Evolutionary conservation across 2,329 filamentous ascomycete genomes (phyloP), one percentile per base, ranked within the genome.

Genomic region (Chaetomiaceae sp.): DNA sequence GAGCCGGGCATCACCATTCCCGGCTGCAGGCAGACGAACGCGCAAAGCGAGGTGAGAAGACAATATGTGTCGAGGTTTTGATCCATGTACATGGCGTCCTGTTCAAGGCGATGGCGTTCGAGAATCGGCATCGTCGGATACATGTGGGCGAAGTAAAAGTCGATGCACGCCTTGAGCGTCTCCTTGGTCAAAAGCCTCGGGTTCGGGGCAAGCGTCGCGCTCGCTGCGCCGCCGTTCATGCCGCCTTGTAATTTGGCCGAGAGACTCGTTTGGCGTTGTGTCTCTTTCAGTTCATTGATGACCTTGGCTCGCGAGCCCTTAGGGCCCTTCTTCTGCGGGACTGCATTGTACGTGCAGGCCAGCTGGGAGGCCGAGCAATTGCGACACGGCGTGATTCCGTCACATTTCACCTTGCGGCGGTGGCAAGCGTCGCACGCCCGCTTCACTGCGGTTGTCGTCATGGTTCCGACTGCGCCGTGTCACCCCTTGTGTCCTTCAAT

Each of bases 291-390:
- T 64, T 89, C 85, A 64, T 84, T 87, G 67, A 89, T 86, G 54
- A 89, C 84, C 68, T 88, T 89, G 46, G 86, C 86, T 56, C 85
- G 75, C 29, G 83, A 86, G 59, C 86, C 85, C 69, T 88, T 88
- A 38, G 85, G 86, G 1, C 86, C 86, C 67, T 89, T 89, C 72
- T 88, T 89, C 71, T 87, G 85, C 1, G 85, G 85, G 32, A 88
- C 82, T 30, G 84, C 82, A 71, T 87, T 84, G 75, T 88, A 89
- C 27, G 85, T 88, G 74, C 86, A 89, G 11, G 78, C 75, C 16
- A 89, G 74, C 63, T 82, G 78, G 6, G 85, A 82, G 7, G 84
- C 80, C 11, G 77, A 75, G 69, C 86, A 89, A 69, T 88, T 87
- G 55, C 81, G 78, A 69, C 86, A 90, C 18, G 86, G 85, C 62